Conservation (phyloP, 129 eudicot species). For the Artemisia argyi region DNA sequence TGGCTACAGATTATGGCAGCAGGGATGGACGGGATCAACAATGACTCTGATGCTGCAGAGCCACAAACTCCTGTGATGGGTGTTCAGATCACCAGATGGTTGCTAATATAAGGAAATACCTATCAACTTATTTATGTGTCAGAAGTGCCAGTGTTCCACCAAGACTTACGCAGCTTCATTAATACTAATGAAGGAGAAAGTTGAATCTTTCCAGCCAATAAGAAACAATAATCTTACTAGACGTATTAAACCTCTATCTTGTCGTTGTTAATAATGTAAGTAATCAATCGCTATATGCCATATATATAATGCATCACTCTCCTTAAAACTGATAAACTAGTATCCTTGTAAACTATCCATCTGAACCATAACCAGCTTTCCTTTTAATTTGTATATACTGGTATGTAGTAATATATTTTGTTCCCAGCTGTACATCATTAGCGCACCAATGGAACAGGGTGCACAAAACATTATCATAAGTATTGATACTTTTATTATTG, state of each 20-base stretch:
- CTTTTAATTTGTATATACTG: neutral
- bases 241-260: conserved; percentile 12
- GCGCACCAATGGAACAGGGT: neutral
- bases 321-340: neutral
- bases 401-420: neutral
- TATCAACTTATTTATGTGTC: neutral
- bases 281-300: conserved; percentile 1
- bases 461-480: neutral
- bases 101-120: neutral
- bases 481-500: neutral
- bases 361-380: neutral
- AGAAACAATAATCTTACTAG: neutral
- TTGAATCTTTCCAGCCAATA: neutral
- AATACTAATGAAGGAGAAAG: neutral
- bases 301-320: neutral
- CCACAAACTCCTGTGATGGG: conserved; percentile 8
- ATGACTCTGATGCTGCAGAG: conserved; percentile 14
- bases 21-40: neutral
- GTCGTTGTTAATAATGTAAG: conserved; percentile 10
- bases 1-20: conserved; percentile 22
- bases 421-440: neutral
- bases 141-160: neutral
- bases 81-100: conserved; percentile 1
- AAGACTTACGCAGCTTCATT: conserved; percentile 4
- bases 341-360: neutral